Conservation (phyloP, 1,284 basidiomycete genomes). For the Moesziomyces sp. region DNA sequence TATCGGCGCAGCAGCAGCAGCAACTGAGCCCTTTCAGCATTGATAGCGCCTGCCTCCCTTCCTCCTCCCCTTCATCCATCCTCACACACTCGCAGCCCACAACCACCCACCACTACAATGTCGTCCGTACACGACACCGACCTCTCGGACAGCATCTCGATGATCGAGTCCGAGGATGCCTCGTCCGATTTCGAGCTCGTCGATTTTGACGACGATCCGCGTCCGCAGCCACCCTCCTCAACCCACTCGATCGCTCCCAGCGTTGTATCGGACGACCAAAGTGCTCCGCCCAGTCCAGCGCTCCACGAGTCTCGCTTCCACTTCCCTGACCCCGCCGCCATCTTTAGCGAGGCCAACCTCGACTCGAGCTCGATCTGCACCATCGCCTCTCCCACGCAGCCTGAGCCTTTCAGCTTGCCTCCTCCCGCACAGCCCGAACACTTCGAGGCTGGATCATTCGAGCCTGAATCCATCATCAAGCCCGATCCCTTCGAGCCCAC, state of each 20-base stretch:
- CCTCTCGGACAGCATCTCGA: slow-evolving; percentile 27
- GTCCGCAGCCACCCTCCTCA: slow-evolving; percentile 17
- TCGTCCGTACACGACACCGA: slow-evolving; percentile 31
- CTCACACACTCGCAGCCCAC: too few species aligned
- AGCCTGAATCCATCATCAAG: not conserved
- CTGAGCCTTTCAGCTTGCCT: slow-evolving; percentile 2
- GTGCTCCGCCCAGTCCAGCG: slow-evolving; percentile 17
- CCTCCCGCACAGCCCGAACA: not conserved
- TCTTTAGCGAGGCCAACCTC: slow-evolving; percentile 16
- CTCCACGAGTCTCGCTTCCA: slow-evolving; percentile 29
- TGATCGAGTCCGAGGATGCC: slow-evolving; percentile 16
- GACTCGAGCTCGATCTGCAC: slow-evolving; percentile 28
- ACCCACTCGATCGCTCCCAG: slow-evolving; percentile 20
- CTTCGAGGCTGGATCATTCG: not conserved
- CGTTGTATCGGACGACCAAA: slow-evolving; percentile 10
- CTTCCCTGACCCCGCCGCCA: slow-evolving; percentile 34
- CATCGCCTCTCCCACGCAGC: slow-evolving; percentile 2
- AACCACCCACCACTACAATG: slow-evolving; percentile 3
- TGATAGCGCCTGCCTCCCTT: not conserved
- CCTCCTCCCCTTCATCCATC: not conserved
- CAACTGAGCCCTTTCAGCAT: too few species aligned
- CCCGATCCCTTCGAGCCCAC: not conserved
- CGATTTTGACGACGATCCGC: slow-evolving; percentile 25
- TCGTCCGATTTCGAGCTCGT: slow-evolving; percentile 36
- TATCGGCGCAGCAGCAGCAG: too few species aligned